Evolutionary conservation across 169 alveolate species (phyloP), one percentile per base, ranked within the genome.

Genomic region (Plasmodium coatneyi): DNA sequence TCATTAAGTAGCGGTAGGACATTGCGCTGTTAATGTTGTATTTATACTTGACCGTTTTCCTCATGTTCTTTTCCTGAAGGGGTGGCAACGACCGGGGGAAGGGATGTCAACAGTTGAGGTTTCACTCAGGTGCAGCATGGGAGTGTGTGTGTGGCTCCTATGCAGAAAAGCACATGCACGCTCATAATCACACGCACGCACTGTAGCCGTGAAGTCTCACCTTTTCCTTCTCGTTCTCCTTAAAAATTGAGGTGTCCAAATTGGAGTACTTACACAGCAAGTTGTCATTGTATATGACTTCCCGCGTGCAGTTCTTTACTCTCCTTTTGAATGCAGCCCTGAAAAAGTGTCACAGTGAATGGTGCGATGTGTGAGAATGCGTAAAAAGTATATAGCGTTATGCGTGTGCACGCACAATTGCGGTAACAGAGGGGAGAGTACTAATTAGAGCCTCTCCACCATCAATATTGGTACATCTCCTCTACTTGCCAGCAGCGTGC

Each of bases 1-100:
- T 92, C 78, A 89, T 93, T 46, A 96, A 46, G 92, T 96, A 96
- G 41, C 98, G 90, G 72, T 96, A 96, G n/a, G 95, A 93, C 93
- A 90, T 96, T 70, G 97, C 83, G 39, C 97, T 79, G 83, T 79
- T 92, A 71, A 78, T 72, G 46, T 81, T 54, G 39, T 93, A 95
- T 19, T 76, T 92, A 60, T 94, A 92, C 70, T 90, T 95, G 36
- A 84, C 93, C 28, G 95, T 78, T 28, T 95, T 92, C 16, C 94
- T 92, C 71, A 54, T 92, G 78, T 70, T 79, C 25, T 56, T 95
- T 71, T 60, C 83, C 84, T 80, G 39, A 79, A 30, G 39, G 36
- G 39, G 30, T n/a, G 30, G 49, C n/a, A 80, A 34, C 25, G 9
- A 87, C 0, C 25, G 52, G 76, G 76, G 74, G 3, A 9, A 3